Conservation (phyloP, 306 rosid species). For the Trichosanthes cucumerina region DNA sequence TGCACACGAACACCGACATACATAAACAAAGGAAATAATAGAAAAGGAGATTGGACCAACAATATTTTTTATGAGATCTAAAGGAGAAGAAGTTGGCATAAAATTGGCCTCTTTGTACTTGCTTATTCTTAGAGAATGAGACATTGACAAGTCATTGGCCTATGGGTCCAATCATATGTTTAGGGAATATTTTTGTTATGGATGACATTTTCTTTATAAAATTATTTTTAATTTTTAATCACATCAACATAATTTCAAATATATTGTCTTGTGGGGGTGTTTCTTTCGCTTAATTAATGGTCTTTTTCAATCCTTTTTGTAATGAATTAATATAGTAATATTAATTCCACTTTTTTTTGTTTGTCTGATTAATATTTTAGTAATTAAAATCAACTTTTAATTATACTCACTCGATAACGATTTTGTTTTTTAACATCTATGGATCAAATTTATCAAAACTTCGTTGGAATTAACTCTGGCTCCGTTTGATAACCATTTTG, state of each 20-base stretch:
- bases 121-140: neutral
- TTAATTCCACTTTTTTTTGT: neutral
- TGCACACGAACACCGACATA: neutral
- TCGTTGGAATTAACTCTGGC: no score
- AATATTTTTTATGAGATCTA: neutral
- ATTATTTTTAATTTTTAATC: neutral
- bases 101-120: slow-evolving; percentile 3
- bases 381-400: no score
- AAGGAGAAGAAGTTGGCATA: neutral
- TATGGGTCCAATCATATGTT: neutral
- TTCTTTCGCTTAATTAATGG: neutral
- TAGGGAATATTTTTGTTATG: neutral
- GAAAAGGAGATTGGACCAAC: neutral
- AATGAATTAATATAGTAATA: neutral
- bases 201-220: neutral
- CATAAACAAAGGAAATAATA: neutral
- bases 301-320: neutral
- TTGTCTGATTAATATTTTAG: neutral
- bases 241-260: neutral
- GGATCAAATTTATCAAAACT: no score
- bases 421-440: no score
- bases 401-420: no score
- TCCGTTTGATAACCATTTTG: no score
- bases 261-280: neutral
- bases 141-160: neutral